These are phyloP conservation scores for Scheffersomyces quercinus DNA, from an alignment of 1,139 yeast species.

Conservation along the genomic window DNA sequence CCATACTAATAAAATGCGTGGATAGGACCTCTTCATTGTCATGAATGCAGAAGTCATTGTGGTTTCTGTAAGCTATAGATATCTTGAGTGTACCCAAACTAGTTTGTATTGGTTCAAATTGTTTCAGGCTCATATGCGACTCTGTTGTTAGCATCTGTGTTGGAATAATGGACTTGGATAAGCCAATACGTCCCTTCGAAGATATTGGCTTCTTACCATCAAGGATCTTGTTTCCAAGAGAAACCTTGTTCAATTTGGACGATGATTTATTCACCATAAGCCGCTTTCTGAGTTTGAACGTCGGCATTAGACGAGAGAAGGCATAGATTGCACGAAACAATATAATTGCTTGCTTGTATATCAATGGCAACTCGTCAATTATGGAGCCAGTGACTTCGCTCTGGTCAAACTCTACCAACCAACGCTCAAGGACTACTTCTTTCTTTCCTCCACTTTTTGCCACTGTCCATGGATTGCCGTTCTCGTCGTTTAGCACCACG, in stretches of 20 bases:
- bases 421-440: conserved; percentile 87
- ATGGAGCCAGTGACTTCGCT: conserved; percentile 27
- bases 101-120: conserved; percentile 70
- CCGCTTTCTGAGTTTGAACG: conserved; percentile 54
- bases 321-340: conserved; percentile 76
- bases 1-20: conserved; percentile 55
- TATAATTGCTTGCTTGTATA: conserved; percentile 74
- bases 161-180: conserved; percentile 65
- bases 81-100: conserved; percentile 71
- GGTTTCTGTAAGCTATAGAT: conserved; percentile 76
- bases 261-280: conserved; percentile 14
- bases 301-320: conserved; percentile 67
- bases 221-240: conserved; percentile 60
- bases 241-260: conserved; percentile 20
- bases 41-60: conserved; percentile 64
- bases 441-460: conserved; percentile 52
- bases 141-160: conserved; percentile 41
- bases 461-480: conserved; percentile 50
- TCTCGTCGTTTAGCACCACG: conserved; percentile 58
- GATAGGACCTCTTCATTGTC: conserved; percentile 68
- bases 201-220: conserved; percentile 79
- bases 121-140: conserved; percentile 59
- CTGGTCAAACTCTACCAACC: conserved; percentile 80
- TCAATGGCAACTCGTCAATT: conserved; percentile 58
- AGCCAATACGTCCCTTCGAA: conserved; percentile 82